Conservation (phyloP, 2,329 filamentous ascomycete species). For the Ophiostoma novo-ulmi region DNA sequence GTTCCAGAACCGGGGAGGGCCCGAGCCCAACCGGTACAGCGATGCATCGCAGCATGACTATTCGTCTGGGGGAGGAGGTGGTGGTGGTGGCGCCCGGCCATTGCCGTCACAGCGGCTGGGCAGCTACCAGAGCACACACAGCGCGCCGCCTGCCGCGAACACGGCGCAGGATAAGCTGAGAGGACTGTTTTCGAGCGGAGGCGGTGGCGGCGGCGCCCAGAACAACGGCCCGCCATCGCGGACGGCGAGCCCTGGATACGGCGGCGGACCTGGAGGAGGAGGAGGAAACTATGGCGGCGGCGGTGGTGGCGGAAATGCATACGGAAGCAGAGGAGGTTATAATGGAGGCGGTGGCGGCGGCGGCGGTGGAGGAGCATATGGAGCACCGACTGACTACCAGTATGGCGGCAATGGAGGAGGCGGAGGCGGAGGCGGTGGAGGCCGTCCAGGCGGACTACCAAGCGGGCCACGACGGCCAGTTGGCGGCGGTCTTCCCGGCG, state of each 20-base stretch:
- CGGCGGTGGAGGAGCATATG: slow-evolving; percentile 17
- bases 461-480: slow-evolving; percentile 31
- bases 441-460: slow-evolving; percentile 37
- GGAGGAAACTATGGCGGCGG: slow-evolving; percentile 32
- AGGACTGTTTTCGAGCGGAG: slow-evolving; percentile 67
- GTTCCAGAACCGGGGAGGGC: slow-evolving; percentile 29
- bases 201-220: slow-evolving; percentile 33
- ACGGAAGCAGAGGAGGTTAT: too few relatives aligned
- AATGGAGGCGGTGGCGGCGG: slow-evolving; percentile 20
- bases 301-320: slow-evolving; percentile 20
- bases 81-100: slow-evolving; percentile 41
- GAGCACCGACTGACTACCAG: not conserved
- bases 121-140: slow-evolving; percentile 60
- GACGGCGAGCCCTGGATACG: slow-evolving; percentile 29
- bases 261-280: slow-evolving; percentile 27
- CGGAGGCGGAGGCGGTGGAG: slow-evolving; percentile 28
- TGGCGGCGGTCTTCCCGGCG: slow-evolving; percentile 40
- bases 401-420: slow-evolving; percentile 29
- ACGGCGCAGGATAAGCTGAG: slow-evolving; percentile 78
- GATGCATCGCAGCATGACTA: slow-evolving; percentile 27
- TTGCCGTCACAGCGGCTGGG: slow-evolving; percentile 56
- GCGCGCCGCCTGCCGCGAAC: slow-evolving; percentile 41
- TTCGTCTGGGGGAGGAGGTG: not conserved
- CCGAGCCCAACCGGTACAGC: slow-evolving; percentile 30
- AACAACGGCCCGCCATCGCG: slow-evolving; percentile 44